These are phyloP conservation scores for Cynanchum wilfordii DNA, from an alignment of 257 asterid species.

Conservation along the genomic window DNA sequence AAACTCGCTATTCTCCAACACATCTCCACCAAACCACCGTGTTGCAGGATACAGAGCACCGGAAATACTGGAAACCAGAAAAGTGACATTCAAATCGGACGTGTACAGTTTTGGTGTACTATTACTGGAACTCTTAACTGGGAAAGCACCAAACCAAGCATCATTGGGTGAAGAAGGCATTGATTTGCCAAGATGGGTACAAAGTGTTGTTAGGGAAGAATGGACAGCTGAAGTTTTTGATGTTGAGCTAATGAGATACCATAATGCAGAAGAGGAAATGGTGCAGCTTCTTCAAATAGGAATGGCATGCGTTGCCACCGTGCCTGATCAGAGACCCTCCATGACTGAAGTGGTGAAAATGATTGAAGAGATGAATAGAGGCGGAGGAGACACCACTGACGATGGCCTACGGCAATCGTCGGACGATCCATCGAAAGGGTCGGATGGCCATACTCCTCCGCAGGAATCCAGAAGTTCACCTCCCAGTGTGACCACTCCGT, in stretches of 20 bases:
- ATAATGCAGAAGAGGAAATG: slow-evolving; percentile 96
- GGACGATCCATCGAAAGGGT: slow-evolving; percentile 67
- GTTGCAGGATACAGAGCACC: slow-evolving; percentile 92
- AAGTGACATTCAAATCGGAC: slow-evolving; percentile 69
- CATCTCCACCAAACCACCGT: slow-evolving; percentile 68
- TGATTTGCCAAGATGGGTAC: slow-evolving; percentile 96
- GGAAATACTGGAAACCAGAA: slow-evolving; percentile 80
- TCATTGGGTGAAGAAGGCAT: slow-evolving; percentile 93
- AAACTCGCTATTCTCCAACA: slow-evolving; percentile 61
- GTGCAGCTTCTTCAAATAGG: slow-evolving; percentile 95
- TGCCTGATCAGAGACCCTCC: slow-evolving; percentile 79
- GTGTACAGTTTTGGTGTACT: slow-evolving; percentile 88
- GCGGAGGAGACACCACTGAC: slow-evolving; percentile 30
- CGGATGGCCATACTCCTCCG: slow-evolving; percentile 79
- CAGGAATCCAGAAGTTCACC: slow-evolving; percentile 61
- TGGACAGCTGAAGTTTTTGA: slow-evolving; percentile 99
- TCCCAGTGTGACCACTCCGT: slow-evolving; percentile 42
- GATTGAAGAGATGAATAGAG: slow-evolving; percentile 79
- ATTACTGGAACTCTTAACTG: slow-evolving; percentile 72
- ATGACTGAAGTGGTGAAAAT: slow-evolving; percentile 70
- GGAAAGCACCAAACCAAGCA: slow-evolving; percentile 92
- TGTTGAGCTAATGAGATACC: slow-evolving; percentile 87
- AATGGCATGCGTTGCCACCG: slow-evolving; percentile 76
- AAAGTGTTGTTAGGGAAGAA: slow-evolving; percentile 91
- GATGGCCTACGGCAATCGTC: slow-evolving; percentile 71